Conservation (phyloP, 176 grass and related monocot genomes). For the Oryza longistaminata region DNA sequence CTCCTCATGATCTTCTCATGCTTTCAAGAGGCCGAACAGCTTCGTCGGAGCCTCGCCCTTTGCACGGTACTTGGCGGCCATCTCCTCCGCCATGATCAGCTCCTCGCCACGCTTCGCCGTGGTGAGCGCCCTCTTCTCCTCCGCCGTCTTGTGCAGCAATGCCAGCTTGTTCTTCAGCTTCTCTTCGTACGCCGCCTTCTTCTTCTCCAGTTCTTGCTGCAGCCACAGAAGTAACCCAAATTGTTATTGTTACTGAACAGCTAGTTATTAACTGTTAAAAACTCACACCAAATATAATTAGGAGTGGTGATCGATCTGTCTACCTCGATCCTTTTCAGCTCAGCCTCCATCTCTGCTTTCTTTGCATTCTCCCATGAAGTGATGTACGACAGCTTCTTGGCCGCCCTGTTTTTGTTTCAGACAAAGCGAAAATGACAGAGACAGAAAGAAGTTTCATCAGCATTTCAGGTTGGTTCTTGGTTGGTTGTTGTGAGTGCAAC, state of each 20-base stretch:
- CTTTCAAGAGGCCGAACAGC: conserved; percentile 59
- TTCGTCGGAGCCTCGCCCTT: conserved; percentile 63
- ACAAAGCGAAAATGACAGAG: background rate
- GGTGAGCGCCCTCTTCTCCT: conserved; percentile 66
- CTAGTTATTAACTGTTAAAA: background rate
- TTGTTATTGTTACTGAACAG: background rate
- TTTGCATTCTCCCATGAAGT: conserved; percentile 63
- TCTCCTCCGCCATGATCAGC: conserved; percentile 62
- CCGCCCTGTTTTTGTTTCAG: conserved; percentile 37
- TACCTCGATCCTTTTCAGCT: conserved; percentile 62
- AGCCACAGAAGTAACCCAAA: background rate
- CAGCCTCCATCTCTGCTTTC: conserved; percentile 56
- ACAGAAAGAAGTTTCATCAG: conserved; percentile 16
- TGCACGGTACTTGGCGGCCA: conserved; percentile 69
- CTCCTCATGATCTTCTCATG: conserved; percentile 2
- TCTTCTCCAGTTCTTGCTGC: conserved; percentile 80
- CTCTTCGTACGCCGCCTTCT: conserved; percentile 69
- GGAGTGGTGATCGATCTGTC: background rate
- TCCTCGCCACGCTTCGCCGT: conserved; percentile 69
- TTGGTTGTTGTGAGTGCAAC: conserved; percentile 18
- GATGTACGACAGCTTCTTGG: conserved; percentile 66
- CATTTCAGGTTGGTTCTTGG: background rate
- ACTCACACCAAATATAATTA: background rate
- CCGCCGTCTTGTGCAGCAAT: conserved; percentile 65
- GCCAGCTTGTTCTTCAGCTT: conserved; percentile 79